Evolutionary conservation across 202 grass and related monocot species (phyloP).

Genomic region (Alloteropsis angusta): DNA sequence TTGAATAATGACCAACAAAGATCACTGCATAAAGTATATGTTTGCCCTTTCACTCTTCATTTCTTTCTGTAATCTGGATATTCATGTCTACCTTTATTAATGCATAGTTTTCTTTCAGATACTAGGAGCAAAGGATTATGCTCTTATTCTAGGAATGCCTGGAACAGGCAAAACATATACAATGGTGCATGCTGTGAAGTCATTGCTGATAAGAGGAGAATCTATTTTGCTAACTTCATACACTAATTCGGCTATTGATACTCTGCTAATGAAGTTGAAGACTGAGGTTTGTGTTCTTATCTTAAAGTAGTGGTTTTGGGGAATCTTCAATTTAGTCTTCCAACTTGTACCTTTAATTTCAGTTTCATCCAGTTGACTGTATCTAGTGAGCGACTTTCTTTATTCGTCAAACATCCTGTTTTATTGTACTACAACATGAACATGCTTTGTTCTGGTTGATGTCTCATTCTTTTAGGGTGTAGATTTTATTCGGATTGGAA

Average conservation of each 20-base stretch:
- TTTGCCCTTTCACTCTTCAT: constrained; percentile 5
- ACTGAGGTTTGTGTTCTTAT: constrained; percentile 44
- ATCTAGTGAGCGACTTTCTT: background rate
- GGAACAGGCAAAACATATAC: constrained; percentile 97
- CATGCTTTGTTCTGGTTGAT: constrained; percentile 26
- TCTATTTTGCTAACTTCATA: constrained; percentile 94
- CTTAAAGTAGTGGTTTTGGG: background rate
- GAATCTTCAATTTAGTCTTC: background rate
- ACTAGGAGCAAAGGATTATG: constrained; percentile 91
- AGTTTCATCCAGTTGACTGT: background rate
- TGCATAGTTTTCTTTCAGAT: constrained; percentile 49
- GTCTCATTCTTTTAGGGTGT: constrained; percentile 45
- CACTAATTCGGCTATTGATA: constrained; percentile 97
- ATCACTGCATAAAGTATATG: constrained; percentile 77
- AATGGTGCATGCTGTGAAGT: constrained; percentile 96
- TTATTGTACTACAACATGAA: background rate
- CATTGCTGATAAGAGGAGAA: constrained; percentile 79
- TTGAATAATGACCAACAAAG: constrained; percentile 84
- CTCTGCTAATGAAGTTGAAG: constrained; percentile 94
- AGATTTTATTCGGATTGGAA: constrained; percentile 92
- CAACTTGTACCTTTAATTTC: background rate
- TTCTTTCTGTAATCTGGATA: background rate
- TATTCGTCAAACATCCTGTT: background rate
- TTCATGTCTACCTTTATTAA: constrained; percentile 12
- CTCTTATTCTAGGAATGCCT: constrained; percentile 97